Percentiles rank a stretch among this genome's conserved stretches.
These are phyloP conservation scores for Medicago truncatula DNA, from an alignment of 306 rosid species.

Conservation along the genomic window MtrunA17r5.0-ANR NC_053046.1:6115501-6116000, in stretches of 20 bases:
- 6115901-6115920: conserved; percentile 55
- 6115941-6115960: conserved; percentile 46
- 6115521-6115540: not conserved
- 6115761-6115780: too few relatives aligned
- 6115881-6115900: not conserved
- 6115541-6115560: not conserved
- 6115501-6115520: conserved; percentile 12
- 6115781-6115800: too few relatives aligned
- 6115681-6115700: too few relatives aligned
- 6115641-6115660: not conserved
- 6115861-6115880: too few relatives aligned
- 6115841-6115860: too few relatives aligned
- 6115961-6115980: conserved; percentile 49
- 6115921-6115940: conserved; percentile 31
- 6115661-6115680: not conserved
- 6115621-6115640: not conserved
- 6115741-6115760: too few relatives aligned
- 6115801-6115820: too few relatives aligned
- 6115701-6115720: too few relatives aligned
- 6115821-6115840: too few relatives aligned
- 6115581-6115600: not conserved
- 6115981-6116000: conserved; percentile 23
- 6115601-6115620: not conserved
- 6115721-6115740: too few relatives aligned
- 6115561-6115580: not conserved